A percentile compares a stretch with the other conserved stretches of the same genome.
phyloP scores from a whole-genome alignment of 306 rosid species.

The Vigna unguiculata region DNA sequence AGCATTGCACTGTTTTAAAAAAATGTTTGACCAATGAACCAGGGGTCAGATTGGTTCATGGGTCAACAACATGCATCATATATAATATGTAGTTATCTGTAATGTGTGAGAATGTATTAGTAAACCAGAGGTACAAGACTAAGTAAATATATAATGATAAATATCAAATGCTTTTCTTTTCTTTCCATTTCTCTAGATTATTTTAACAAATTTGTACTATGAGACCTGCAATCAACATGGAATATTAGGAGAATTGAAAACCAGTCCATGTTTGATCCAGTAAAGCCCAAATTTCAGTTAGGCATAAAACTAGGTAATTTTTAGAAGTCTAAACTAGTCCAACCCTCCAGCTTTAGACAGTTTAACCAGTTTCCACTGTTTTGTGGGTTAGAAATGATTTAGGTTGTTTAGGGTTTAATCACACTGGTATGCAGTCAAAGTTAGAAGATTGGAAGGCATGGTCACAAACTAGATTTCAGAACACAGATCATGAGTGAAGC shows the following conservation, averaged over 20 bases:
- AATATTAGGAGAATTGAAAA: neutral
- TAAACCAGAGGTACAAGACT: neutral
- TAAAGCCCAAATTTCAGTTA: constrained; percentile 1
- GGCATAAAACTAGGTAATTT: neutral
- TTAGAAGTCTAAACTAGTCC: neutral
- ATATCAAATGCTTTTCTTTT: neutral
- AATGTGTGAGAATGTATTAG: neutral
- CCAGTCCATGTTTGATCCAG: neutral
- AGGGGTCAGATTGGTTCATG: neutral
- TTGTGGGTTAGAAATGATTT: neutral
- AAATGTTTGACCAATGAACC: neutral
- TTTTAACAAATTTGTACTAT: neutral
- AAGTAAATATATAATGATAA: neutral
- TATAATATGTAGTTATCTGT: neutral
- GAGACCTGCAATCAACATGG: neutral
- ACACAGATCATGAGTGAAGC: constrained; percentile 28
- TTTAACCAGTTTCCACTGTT: neutral
- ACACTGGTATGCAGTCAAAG: neutral
- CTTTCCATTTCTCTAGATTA: neutral
- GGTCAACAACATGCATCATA: no score
- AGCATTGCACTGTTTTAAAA: neutral
- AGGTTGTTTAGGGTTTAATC: neutral
- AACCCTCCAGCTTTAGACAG: neutral
- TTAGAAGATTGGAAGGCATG: neutral
- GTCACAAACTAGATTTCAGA: constrained; percentile 27